Percentiles rank a stretch among this genome's conserved stretches.
These are phyloP conservation scores for Ceratocystis cubensis DNA, from an alignment of 2,329 filamentous ascomycete genomes.

Conservation along the genomic window DNA sequence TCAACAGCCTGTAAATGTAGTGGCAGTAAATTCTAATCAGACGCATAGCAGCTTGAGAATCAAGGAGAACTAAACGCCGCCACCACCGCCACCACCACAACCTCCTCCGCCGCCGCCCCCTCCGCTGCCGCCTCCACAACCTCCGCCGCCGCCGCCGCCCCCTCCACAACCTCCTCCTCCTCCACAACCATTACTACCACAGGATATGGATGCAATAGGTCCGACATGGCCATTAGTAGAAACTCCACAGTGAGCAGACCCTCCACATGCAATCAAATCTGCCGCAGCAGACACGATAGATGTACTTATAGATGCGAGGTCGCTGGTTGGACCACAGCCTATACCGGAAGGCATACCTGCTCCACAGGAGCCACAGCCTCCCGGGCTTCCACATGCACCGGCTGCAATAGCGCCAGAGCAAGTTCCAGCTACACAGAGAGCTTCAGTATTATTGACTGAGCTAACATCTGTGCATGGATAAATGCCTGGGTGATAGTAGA, in stretches of 20 bases:
- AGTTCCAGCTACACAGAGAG: conserved; percentile 33
- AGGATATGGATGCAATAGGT: too few species aligned
- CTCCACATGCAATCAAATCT: too few species aligned
- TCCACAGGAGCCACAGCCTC: conserved; percentile 27
- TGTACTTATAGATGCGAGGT: background rate
- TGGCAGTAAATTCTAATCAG: too few species aligned
- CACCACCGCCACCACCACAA: too few species aligned
- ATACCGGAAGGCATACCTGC: conserved; percentile 22
- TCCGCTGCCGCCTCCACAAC: background rate
- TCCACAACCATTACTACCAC: conserved; percentile 17
- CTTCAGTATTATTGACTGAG: conserved; percentile 23
- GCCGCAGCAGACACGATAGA: too few species aligned
- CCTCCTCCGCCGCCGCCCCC: background rate
- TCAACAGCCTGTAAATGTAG: background rate
- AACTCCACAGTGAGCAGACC: too few species aligned
- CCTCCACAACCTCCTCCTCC: background rate
- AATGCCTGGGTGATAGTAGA: conserved; percentile 33
- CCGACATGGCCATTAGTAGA: too few species aligned
- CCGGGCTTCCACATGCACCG: conserved; percentile 35
- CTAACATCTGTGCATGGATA: conserved; percentile 37
- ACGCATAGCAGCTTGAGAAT: too few species aligned
- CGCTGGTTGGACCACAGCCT: conserved; percentile 15
- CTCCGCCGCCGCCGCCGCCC: too few species aligned
- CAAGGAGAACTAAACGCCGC: too few species aligned
- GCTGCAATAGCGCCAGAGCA: conserved; percentile 36